Evolutionary conservation across 2,329 filamentous ascomycete genomes (phyloP).

Genomic region (Xylaria sp.): DNA sequence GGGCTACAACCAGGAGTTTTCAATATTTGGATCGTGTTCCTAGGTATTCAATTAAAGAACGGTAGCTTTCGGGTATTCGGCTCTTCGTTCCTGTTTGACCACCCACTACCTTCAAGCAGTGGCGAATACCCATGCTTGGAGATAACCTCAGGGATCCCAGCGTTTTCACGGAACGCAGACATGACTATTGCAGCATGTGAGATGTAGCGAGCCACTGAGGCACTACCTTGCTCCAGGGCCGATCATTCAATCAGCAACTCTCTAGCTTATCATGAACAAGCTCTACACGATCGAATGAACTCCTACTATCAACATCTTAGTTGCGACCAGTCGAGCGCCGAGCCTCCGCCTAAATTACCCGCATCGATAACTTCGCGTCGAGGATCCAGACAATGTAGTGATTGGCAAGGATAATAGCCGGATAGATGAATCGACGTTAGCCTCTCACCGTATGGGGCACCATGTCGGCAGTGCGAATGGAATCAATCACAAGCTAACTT

Average conservation of each 20-base stretch:
- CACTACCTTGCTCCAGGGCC: background rate
- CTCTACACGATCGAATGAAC: background rate
- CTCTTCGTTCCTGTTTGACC: constrained; percentile 8
- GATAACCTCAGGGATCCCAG: background rate
- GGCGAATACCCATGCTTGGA: constrained; percentile 6
- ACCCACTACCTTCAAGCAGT: background rate
- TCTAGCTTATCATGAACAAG: background rate
- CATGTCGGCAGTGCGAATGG: constrained; percentile 31
- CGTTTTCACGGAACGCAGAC: background rate
- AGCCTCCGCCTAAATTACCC: constrained; percentile 34
- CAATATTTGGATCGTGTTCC: constrained; percentile 1
- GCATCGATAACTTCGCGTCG: constrained; percentile 19
- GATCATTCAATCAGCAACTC: background rate
- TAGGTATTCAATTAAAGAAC: constrained; percentile 1
- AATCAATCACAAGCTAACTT: constrained; percentile 3
- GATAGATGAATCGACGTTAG: constrained; percentile 28
- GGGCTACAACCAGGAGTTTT: background rate
- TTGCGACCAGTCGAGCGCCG: background rate
- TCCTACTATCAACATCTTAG: background rate
- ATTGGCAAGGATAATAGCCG: constrained; percentile 35
- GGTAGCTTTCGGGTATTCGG: constrained; percentile 31
- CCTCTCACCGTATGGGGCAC: background rate
- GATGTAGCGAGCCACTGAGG: background rate
- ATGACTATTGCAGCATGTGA: background rate
- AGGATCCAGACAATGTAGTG: background rate